These are phyloP conservation scores for Starmerella etchellsii DNA, from an alignment of 805 yeast species.

Conservation along the genomic window DNA sequence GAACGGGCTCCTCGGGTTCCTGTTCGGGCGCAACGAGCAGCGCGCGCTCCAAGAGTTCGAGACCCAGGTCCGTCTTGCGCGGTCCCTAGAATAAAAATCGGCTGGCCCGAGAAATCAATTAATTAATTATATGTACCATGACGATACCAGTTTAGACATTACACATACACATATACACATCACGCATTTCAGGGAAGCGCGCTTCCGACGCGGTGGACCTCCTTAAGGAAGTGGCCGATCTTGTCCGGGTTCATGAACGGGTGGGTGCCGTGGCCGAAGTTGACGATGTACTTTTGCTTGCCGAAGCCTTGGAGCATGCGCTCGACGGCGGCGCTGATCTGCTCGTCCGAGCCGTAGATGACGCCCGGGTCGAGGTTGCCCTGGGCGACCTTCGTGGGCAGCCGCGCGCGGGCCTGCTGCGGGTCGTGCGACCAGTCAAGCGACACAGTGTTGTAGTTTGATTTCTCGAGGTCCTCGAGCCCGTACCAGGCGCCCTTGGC, in stretches of 20 bases:
- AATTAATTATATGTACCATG: no score
- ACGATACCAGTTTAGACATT: no score
- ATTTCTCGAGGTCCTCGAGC: constrained; percentile 52
- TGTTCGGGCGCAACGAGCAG: constrained; percentile 70
- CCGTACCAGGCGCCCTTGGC: constrained; percentile 98
- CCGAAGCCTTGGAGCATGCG: constrained; percentile 83
- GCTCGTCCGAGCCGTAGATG: constrained; percentile 79
- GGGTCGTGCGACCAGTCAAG: constrained; percentile 88
- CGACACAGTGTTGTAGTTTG: constrained; percentile 79
- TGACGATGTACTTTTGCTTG: constrained; percentile 80
- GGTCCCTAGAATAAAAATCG: no score
- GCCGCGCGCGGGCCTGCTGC: constrained; percentile 54
- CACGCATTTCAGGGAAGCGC: neutral
- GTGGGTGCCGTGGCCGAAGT: constrained; percentile 97
- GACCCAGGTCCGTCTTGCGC: constrained; percentile 44
- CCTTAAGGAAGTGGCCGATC: constrained; percentile 70
- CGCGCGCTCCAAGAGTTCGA: constrained; percentile 68
- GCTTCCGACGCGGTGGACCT: constrained; percentile 66
- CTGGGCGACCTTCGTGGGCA: constrained; percentile 54
- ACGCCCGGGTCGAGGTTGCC: constrained; percentile 94
- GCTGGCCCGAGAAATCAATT: no score
- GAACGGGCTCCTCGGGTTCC: constrained; percentile 63
- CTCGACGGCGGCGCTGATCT: constrained; percentile 67
- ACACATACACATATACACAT: neutral
- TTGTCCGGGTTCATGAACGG: constrained; percentile 94